phyloP scores from a whole-genome alignment of 169 alveolate genomes.

The Plasmodium adleri region DNA sequence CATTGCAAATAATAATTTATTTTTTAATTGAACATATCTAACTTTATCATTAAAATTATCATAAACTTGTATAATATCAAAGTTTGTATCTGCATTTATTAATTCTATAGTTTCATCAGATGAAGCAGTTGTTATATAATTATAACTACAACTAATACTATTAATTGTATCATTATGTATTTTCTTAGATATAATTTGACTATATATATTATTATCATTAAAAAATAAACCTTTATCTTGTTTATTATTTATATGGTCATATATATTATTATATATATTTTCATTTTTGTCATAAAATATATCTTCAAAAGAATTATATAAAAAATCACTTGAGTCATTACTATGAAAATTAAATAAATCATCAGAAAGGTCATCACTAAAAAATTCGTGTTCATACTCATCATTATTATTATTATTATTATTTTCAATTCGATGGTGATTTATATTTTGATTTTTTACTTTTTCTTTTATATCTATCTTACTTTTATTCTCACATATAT shows the following conservation, averaged over 20 bases:
- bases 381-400: background rate
- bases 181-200: constrained; percentile 25
- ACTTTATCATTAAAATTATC: constrained; percentile 33
- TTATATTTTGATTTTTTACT: background rate
- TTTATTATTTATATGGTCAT: background rate
- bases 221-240: background rate
- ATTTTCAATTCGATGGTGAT: background rate
- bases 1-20: constrained; percentile 27
- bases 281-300: constrained; percentile 20
- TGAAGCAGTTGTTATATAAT: constrained; percentile 80
- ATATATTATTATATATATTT: background rate
- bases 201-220: constrained; percentile 11
- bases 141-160: constrained; percentile 73
- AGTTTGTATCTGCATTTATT: constrained; percentile 76
- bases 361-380: background rate
- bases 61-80: constrained; percentile 55
- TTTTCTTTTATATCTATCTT: background rate
- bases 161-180: constrained; percentile 81
- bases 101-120: constrained; percentile 83
- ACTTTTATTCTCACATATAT: no score
- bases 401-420: background rate
- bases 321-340: background rate
- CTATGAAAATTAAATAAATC: background rate
- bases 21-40: constrained; percentile 22
- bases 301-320: constrained; percentile 45